These are phyloP conservation scores for Phytophthora idaei DNA, from an alignment of 352 stramenopile genomes.

Conservation along the genomic window DNA sequence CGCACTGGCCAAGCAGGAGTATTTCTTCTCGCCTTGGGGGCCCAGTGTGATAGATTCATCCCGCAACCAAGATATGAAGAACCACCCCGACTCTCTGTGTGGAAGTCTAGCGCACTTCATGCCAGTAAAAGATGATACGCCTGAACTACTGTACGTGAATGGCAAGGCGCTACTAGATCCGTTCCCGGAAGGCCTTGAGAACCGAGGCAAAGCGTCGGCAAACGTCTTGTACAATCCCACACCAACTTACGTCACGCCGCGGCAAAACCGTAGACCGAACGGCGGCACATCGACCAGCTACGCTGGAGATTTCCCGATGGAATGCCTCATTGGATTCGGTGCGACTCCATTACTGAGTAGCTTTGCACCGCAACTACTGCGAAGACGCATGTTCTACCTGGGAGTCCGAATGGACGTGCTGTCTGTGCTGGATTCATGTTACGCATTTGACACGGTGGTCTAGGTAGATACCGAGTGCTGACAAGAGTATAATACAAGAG, in stretches of 20 bases:
- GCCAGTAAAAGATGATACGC: slow-evolving; percentile 33
- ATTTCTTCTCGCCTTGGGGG: slow-evolving; percentile 67
- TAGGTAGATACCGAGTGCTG: not conserved
- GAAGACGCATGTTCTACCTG: slow-evolving; percentile 47
- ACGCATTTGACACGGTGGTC: not conserved
- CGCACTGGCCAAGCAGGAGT: slow-evolving; percentile 48
- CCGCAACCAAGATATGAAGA: slow-evolving; percentile 52
- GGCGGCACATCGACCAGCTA: slow-evolving; percentile 15
- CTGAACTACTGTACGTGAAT: slow-evolving; percentile 59
- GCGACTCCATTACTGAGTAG: slow-evolving; percentile 34
- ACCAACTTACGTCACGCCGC: slow-evolving; percentile 47
- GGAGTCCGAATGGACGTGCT: slow-evolving; percentile 38
- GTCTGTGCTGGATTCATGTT: slow-evolving; percentile 39
- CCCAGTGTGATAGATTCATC: slow-evolving; percentile 49
- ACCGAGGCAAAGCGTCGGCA: slow-evolving; percentile 28
- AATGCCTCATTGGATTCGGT: slow-evolving; percentile 53
- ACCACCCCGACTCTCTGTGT: slow-evolving; percentile 54
- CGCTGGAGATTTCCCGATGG: slow-evolving; percentile 31
- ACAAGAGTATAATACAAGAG: too few species aligned
- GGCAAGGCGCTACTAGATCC: slow-evolving; percentile 59
- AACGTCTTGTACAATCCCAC: slow-evolving; percentile 51
- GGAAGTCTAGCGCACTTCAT: slow-evolving; percentile 41
- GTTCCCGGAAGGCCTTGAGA: slow-evolving; percentile 34
- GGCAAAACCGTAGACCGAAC: slow-evolving; percentile 34
- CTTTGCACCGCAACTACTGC: slow-evolving; percentile 42